These are phyloP conservation scores for Salvia hispanica DNA, from an alignment of 257 asterid genomes.

Conservation along the genomic window DNA sequence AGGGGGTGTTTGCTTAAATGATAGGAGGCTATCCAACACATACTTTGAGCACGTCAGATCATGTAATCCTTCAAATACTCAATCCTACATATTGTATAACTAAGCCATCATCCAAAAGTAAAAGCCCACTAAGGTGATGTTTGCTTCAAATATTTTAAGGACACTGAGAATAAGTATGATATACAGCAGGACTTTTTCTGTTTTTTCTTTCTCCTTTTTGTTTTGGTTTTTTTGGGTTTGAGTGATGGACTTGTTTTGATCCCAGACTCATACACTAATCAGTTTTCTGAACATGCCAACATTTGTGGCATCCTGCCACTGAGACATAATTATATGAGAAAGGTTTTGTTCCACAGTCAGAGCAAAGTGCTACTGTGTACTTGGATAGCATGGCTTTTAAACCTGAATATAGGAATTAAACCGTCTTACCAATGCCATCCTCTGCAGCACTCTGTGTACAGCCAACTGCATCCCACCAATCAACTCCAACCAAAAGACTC, in stretches of 20 bases:
- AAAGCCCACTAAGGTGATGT: neutral
- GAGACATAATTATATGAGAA: neutral
- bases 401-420: slow-evolving; percentile 10
- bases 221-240: neutral
- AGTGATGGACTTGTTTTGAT: neutral
- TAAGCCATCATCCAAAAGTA: neutral
- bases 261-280: neutral
- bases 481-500: slow-evolving; percentile 98
- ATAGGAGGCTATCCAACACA: neutral
- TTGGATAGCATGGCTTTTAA: slow-evolving; percentile 16
- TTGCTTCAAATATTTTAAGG: neutral
- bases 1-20: neutral
- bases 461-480: slow-evolving; percentile 99
- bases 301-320: slow-evolving; percentile 10
- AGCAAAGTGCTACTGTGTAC: slow-evolving; percentile 5
- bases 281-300: slow-evolving; percentile 18
- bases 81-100: neutral
- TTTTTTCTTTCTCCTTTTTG: neutral
- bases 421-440: slow-evolving; percentile 87
- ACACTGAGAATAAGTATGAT: neutral
- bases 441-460: slow-evolving; percentile 99
- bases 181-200: too few relatives aligned
- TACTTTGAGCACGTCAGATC: neutral
- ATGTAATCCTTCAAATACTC: neutral
- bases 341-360: slow-evolving; percentile 7